Percentiles rank a stretch among this genome's conserved stretches.
phyloP scores from a whole-genome alignment of 371 early-diverging fungal species.

The Zychaea mexicana region DNA sequence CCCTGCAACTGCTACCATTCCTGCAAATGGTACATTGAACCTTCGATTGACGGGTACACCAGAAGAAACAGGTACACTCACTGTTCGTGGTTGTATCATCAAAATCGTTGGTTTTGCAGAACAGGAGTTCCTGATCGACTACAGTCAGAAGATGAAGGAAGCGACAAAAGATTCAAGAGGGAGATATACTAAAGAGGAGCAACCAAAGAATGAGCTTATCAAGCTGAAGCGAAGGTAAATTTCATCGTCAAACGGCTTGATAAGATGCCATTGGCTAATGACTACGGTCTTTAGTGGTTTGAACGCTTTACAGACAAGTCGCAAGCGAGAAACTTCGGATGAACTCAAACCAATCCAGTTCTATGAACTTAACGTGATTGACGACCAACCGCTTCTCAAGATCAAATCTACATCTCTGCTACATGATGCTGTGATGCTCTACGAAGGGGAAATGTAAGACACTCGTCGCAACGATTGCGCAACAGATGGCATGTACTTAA shows the following conservation, averaged over 20 bases:
- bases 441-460: conserved; percentile 76
- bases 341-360: conserved; percentile 35
- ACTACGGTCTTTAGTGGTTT: no score
- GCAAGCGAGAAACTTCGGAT: conserved; percentile 23
- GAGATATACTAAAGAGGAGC: conserved; percentile 30
- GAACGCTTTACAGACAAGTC: conserved; percentile 25
- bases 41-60: conserved; percentile 70
- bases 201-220: conserved; percentile 35
- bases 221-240: conserved; percentile 40
- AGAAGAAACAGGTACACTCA: conserved; percentile 57
- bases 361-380: conserved; percentile 65
- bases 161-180: conserved; percentile 36
- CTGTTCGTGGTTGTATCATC: conserved; percentile 68
- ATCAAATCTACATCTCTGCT: conserved; percentile 58
- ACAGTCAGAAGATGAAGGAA: conserved; percentile 24
- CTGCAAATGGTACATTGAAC: conserved; percentile 61
- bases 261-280: no score
- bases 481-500: neutral
- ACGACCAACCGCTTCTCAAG: conserved; percentile 68
- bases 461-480: neutral
- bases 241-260: neutral
- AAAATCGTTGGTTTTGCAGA: conserved; percentile 74
- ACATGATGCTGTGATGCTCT: conserved; percentile 77
- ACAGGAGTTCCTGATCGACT: conserved; percentile 66
- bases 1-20: conserved; percentile 62